Evolutionary conservation across 2,329 filamentous ascomycete species (phyloP).

Genomic region (Hymenoscyphus infarciens): DNA sequence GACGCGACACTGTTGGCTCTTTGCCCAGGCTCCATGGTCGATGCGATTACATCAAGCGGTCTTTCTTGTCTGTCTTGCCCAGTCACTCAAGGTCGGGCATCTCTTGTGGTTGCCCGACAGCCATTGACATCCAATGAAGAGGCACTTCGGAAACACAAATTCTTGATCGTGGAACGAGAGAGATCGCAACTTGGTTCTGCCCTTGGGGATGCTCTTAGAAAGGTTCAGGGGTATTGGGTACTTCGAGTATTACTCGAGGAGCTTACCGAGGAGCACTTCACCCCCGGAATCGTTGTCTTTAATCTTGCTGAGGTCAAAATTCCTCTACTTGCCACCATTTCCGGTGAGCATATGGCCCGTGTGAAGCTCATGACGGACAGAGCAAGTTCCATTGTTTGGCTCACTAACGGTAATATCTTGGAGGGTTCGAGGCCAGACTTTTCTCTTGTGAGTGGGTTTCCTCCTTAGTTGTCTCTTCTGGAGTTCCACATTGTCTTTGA

Average conservation of each 20-base stretch:
- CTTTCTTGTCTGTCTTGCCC: not conserved
- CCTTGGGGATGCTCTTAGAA: not conserved
- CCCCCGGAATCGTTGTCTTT: not conserved
- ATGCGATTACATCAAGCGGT: not conserved
- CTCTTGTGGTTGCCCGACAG: not conserved
- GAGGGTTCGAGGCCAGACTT: slow-evolving; percentile 7
- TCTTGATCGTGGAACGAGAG: not conserved
- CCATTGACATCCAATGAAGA: not conserved
- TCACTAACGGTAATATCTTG: slow-evolving; percentile 14
- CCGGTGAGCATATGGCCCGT: not conserved
- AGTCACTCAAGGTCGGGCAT: not conserved
- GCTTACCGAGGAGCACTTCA: not conserved
- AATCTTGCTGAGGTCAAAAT: not conserved
- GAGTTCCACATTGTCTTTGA: no score
- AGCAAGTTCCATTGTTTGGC: slow-evolving; percentile 9
- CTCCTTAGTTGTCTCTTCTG: no score
- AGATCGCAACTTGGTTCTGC: not conserved
- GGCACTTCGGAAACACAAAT: not conserved
- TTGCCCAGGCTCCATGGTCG: not conserved
- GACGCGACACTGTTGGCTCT: not conserved
- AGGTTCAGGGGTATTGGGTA: not conserved
- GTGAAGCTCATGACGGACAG: slow-evolving; percentile 8
- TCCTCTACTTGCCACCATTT: not conserved
- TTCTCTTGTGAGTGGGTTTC: not conserved
- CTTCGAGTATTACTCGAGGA: not conserved